Base-by-base conservation (phyloP, 768 basidiomycete species). In the Mycena rebaudengoi region DNA sequence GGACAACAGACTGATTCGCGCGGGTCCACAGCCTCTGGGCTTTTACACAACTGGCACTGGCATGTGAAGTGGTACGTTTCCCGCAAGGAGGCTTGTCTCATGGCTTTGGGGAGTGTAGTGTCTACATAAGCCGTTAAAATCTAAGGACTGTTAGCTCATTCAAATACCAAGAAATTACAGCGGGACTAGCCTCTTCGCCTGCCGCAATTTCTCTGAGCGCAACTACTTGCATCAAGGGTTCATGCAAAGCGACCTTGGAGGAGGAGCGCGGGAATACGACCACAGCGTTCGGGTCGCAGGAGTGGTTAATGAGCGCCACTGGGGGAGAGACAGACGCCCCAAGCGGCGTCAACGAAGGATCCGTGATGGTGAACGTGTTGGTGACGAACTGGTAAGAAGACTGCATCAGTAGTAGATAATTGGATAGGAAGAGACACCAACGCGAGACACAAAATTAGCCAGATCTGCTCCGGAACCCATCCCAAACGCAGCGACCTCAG, bases 321-420 rank as follows among this genome's bases (percentile, higher is more conserved):
- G 85, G 70, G 0, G 96, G 96, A 0, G 93, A 92, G 14, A 96
- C 84, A n/a, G 91, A 88, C 2, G 90, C 89, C 7, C 97, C 97
- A 33, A 98, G 81, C 0, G 96, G 91, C 2, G 87, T 85, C 16
- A 99, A 80, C 5, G 91, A 84, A 0, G 92, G 88, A 0, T 90
- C 86, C 1, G 95, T 90, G 11, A 98, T 78, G 0, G 96, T 91
- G 71, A 98, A 92, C 0, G 97, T 91, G 73, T 99, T 99, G 7
- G 94, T 92, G 11, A 88, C 86, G 73, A 98, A 96, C 96, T 99
- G 65, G 21, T 30, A 48, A 50, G 16, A 69, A 70, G 35, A 37
- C 51, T 30, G 29, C 30, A 4, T 44, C 33, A 54, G 35, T 13
- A 29, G 56, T 46, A 29, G n/a, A n/a, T 45, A 21, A 33, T 8